These are phyloP conservation scores for Globisporangium nodosum DNA, from an alignment of 352 stramenopile species.

Conservation along the genomic window DNA sequence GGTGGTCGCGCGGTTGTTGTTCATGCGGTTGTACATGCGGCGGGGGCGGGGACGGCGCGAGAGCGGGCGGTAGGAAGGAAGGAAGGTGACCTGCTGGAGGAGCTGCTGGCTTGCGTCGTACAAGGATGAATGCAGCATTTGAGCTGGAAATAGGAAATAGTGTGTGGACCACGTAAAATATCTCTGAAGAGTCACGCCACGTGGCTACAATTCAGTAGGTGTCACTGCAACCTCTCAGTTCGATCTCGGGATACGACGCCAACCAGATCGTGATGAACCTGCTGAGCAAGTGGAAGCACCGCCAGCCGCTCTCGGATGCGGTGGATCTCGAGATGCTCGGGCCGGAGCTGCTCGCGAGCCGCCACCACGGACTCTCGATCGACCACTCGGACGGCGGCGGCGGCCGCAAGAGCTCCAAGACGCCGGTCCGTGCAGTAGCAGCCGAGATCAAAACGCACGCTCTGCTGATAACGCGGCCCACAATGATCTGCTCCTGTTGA, in stretches of 20 bases:
- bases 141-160: too few species aligned
- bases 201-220: too few species aligned
- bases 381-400: conserved; percentile 3
- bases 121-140: too few species aligned
- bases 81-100: not conserved
- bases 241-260: not conserved
- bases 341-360: conserved; percentile 12
- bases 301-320: conserved; percentile 2
- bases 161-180: too few species aligned
- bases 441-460: too few species aligned
- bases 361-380: conserved; percentile 6
- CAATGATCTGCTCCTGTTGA: not conserved
- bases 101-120: not conserved
- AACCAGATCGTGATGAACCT: conserved; percentile 1
- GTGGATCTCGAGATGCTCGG: conserved; percentile 17
- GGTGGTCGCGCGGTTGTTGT: conserved; percentile 34
- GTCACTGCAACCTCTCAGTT: too few species aligned
- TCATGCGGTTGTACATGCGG: conserved; percentile 85
- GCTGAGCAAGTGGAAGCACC: conserved; percentile 11
- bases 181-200: too few species aligned
- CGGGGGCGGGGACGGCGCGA: too few species aligned
- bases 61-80: not conserved
- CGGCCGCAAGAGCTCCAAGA: conserved; percentile 11
- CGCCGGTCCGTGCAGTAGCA: conserved; percentile 1
- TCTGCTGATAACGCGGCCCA: not conserved